phyloP scores from a whole-genome alignment of 31 red algal genomes.

The Endocladia muricata region DNA sequence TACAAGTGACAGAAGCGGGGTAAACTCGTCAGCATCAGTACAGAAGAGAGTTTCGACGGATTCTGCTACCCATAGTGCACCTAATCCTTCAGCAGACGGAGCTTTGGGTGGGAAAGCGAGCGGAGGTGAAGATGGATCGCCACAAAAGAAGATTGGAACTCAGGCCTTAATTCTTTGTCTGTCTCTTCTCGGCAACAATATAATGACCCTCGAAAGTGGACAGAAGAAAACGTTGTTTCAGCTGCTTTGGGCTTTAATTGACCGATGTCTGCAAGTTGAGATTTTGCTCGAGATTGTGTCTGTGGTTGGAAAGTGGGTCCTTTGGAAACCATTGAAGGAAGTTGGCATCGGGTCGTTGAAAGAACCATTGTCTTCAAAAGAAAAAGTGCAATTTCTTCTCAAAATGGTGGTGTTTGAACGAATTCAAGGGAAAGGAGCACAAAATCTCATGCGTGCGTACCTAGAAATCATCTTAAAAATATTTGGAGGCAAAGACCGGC shows the following conservation, averaged over 20 bases:
- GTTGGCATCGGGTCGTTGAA: background rate
- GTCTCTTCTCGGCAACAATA: conserved; percentile 60
- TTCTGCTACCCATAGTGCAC: too few relatives aligned
- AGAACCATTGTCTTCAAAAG: conserved; percentile 71
- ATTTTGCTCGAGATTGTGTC: conserved; percentile 75
- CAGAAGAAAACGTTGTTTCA: conserved; percentile 61
- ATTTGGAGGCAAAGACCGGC: conserved; percentile 51
- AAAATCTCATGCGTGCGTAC: conserved; percentile 60
- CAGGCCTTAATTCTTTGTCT: conserved; percentile 69
- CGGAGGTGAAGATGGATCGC: background rate
- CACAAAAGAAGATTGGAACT: conserved; percentile 23
- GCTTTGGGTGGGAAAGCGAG: background rate
- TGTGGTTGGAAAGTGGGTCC: conserved; percentile 63
- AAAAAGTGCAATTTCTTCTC: conserved; percentile 84
- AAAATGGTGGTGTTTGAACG: conserved; percentile 80
- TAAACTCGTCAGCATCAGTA: too few relatives aligned
- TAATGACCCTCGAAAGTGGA: conserved; percentile 30
- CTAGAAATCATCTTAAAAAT: conserved; percentile 72
- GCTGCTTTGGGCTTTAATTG: conserved; percentile 61
- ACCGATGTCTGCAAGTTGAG: conserved; percentile 50
- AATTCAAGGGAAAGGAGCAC: conserved; percentile 20
- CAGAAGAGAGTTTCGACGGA: too few relatives aligned
- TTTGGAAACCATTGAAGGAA: conserved; percentile 25
- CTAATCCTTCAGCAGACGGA: background rate
- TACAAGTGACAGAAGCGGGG: too few relatives aligned